phyloP scores from a whole-genome alignment of 2,329 filamentous ascomycete species.

The Plectosphaerella plurivora region DNA sequence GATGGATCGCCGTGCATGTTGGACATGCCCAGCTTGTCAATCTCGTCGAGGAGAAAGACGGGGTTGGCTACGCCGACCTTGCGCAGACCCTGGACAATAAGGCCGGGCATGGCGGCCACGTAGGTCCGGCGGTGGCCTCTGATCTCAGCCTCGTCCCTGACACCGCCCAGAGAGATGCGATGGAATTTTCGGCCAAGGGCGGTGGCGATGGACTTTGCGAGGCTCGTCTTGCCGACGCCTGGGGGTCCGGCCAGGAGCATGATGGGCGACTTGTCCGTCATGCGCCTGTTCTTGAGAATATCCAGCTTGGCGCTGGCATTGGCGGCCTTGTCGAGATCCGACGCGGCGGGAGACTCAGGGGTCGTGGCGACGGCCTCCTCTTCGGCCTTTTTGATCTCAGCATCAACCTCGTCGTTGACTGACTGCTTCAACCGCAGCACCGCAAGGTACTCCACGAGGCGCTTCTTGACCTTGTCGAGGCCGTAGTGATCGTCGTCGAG shows the following conservation, averaged over 20 bases:
- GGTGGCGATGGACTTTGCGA: constrained; percentile 88
- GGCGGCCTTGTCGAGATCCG: constrained; percentile 23
- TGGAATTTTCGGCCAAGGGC: constrained; percentile 95
- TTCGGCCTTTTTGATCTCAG: constrained; percentile 66
- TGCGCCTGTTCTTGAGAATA: constrained; percentile 73
- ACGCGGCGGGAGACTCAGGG: constrained; percentile 25
- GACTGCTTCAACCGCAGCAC: constrained; percentile 94
- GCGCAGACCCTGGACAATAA: constrained; percentile 88
- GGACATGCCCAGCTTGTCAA: constrained; percentile 89
- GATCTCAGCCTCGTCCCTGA: constrained; percentile 95
- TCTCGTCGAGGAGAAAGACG: constrained; percentile 93
- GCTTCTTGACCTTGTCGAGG: constrained; percentile 94
- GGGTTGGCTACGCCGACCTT: constrained; percentile 96
- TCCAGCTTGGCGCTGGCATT: constrained; percentile 63
- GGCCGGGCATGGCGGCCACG: constrained; percentile 96
- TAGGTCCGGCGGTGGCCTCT: constrained; percentile 92
- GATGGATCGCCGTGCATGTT: constrained; percentile 95
- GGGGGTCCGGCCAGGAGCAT: constrained; percentile 89
- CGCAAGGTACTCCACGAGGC: constrained; percentile 89
- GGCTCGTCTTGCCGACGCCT: constrained; percentile 91
- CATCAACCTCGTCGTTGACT: constrained; percentile 77
- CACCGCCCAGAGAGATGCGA: constrained; percentile 91
- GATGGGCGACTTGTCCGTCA: constrained; percentile 94
- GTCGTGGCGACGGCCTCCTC: constrained; percentile 39
- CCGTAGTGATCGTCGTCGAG: constrained; percentile 96